Evolutionary conservation across 2,329 filamentous ascomycete species (phyloP).

Genomic region (Corinectria fuckeliana): DNA sequence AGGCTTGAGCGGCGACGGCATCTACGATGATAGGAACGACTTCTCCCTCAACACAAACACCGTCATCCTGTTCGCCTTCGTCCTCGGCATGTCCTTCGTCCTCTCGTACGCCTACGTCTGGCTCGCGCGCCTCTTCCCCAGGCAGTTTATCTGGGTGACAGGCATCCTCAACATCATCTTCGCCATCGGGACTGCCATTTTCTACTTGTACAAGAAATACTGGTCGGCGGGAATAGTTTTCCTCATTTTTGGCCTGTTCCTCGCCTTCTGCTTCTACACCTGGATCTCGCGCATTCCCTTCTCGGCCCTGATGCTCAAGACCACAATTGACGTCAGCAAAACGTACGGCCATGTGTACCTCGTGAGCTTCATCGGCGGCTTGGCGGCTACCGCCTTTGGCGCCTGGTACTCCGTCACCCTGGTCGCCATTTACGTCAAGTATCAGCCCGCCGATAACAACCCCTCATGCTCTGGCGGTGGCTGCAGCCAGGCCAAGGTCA

Average conservation of each 20-base stretch:
- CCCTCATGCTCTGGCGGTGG: constrained; percentile 62
- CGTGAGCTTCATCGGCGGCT: constrained; percentile 82
- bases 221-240: constrained; percentile 89
- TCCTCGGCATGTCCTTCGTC: constrained; percentile 74
- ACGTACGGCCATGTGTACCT: constrained; percentile 85
- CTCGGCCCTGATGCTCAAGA: constrained; percentile 87
- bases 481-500: constrained; percentile 79
- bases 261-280: constrained; percentile 81
- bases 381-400: constrained; percentile 76
- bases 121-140: constrained; percentile 78
- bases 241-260: constrained; percentile 76
- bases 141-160: constrained; percentile 91
- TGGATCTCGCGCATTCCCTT: constrained; percentile 95
- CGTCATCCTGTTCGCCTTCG: constrained; percentile 82
- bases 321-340: constrained; percentile 83
- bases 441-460: constrained; percentile 67
- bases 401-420: constrained; percentile 89
- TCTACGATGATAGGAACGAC: constrained; percentile 71
- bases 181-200: constrained; percentile 84
- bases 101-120: constrained; percentile 81
- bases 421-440: constrained; percentile 85
- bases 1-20: constrained; percentile 72
- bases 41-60: constrained; percentile 82
- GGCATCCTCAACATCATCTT: constrained; percentile 87
- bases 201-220: constrained; percentile 79